These are phyloP conservation scores for Auriculariales sp. DNA, from an alignment of 768 basidiomycete species.

Conservation along the genomic window DNA sequence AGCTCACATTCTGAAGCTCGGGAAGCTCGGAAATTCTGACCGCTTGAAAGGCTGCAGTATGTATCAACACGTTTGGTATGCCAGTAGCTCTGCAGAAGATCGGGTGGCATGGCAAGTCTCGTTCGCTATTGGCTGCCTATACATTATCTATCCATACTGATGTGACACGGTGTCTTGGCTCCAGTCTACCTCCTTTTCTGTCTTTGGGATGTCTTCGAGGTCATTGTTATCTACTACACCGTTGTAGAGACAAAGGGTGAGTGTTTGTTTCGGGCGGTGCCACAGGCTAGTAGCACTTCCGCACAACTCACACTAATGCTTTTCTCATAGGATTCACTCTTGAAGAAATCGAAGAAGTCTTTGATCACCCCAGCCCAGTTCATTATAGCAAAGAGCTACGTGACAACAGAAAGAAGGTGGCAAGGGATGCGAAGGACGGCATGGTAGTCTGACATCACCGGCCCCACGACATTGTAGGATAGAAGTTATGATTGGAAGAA, in stretches of 20 bases:
- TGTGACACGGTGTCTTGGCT: too few relatives aligned
- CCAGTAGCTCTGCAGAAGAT: conserved; percentile 32
- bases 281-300: too few relatives aligned
- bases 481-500: too few relatives aligned
- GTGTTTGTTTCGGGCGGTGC: too few relatives aligned
- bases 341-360: conserved; percentile 14
- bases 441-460: too few relatives aligned
- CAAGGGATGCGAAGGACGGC: too few relatives aligned
- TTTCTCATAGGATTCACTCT: conserved; percentile 9
- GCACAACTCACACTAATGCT: too few relatives aligned
- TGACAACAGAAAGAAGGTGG: too few relatives aligned
- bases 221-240: conserved; percentile 30
- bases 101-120: conserved; percentile 23
- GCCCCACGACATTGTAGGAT: too few relatives aligned
- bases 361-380: conserved; percentile 10
- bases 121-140: not conserved
- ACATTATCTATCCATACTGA: not conserved
- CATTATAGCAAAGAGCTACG: conserved; percentile 10
- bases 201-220: conserved; percentile 33
- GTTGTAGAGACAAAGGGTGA: conserved; percentile 35
- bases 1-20: conserved; percentile 29
- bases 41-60: conserved; percentile 26
- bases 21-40: conserved; percentile 27
- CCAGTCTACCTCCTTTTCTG: conserved; percentile 31
- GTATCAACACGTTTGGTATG: conserved; percentile 38